Conservation (phyloP, 192 early-diverging fungal genomes). For the Dimargaris xerosporica region DNA sequence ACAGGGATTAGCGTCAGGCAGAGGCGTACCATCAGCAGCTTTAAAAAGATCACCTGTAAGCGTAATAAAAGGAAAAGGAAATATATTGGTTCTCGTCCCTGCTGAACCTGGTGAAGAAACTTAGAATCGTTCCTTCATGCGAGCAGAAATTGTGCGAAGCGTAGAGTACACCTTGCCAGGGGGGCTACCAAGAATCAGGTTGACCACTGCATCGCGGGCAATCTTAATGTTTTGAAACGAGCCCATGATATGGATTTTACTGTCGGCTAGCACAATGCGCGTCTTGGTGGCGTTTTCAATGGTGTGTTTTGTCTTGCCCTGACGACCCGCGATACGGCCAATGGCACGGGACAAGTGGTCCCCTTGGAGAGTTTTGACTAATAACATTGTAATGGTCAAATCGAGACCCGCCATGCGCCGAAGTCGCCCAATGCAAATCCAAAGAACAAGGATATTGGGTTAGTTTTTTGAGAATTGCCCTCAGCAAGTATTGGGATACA, state of each 20-base stretch:
- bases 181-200: constrained; percentile 81
- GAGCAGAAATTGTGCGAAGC: constrained; percentile 64
- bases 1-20: no score
- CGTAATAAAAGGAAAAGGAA: no score
- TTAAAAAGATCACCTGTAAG: no score
- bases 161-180: constrained; percentile 95
- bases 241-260: constrained; percentile 92
- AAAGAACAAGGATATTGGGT: no score
- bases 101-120: no score
- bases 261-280: constrained; percentile 90
- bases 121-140: constrained; percentile 94
- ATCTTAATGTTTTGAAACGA: constrained; percentile 94
- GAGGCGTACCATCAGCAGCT: no score
- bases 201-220: constrained; percentile 81
- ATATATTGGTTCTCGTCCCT: no score
- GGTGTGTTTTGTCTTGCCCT: constrained; percentile 92
- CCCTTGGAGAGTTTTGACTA: constrained; percentile 84
- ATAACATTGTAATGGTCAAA: no score
- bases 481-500: no score
- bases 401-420: no score
- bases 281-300: constrained; percentile 97
- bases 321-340: constrained; percentile 95
- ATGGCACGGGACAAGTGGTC: constrained; percentile 95
- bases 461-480: no score
- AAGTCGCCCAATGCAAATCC: no score